Evolutionary conservation across 1,139 yeast genomes (phyloP).

Genomic region (Kluyveromyces sp.): DNA sequence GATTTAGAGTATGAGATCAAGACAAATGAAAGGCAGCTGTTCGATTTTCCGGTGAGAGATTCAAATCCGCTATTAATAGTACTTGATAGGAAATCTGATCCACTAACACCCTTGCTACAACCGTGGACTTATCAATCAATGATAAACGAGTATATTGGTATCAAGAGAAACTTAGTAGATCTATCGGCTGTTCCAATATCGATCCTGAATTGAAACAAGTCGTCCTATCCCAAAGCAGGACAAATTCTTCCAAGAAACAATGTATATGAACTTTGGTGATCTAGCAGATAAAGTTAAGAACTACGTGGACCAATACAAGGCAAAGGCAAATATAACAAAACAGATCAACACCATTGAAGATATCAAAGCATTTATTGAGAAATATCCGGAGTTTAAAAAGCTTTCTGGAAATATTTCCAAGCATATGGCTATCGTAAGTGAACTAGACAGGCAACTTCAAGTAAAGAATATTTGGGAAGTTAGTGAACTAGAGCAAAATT

Average conservation of each 20-base stretch:
- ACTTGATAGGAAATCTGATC: conserved; percentile 81
- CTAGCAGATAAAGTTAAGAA: conserved; percentile 81
- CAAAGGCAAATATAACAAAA: conserved; percentile 67
- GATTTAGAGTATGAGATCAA: conserved; percentile 56
- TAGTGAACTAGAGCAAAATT: conserved; percentile 82
- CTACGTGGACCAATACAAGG: conserved; percentile 76
- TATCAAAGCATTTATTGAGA: conserved; percentile 82
- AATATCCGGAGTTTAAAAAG: conserved; percentile 87
- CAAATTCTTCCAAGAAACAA: conserved; percentile 64
- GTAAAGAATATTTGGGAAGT: conserved; percentile 65
- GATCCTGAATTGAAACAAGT: conserved; percentile 48
- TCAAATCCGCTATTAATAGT: conserved; percentile 70
- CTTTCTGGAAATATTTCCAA: conserved; percentile 85
- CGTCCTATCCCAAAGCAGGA: conserved; percentile 66
- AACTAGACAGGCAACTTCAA: conserved; percentile 64
- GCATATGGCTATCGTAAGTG: conserved; percentile 85
- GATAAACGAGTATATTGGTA: conserved; percentile 88
- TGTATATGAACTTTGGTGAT: conserved; percentile 91
- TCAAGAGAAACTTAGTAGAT: conserved; percentile 71
- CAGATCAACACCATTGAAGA: conserved; percentile 72
- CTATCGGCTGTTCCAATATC: conserved; percentile 36
- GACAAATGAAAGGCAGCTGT: conserved; percentile 49
- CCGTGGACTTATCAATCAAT: conserved; percentile 99
- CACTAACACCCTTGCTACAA: conserved; percentile 79
- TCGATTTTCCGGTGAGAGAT: conserved; percentile 59